phyloP scores from a whole-genome alignment of 202 grass and related monocot genomes.

The Panicum virgatum region DNA sequence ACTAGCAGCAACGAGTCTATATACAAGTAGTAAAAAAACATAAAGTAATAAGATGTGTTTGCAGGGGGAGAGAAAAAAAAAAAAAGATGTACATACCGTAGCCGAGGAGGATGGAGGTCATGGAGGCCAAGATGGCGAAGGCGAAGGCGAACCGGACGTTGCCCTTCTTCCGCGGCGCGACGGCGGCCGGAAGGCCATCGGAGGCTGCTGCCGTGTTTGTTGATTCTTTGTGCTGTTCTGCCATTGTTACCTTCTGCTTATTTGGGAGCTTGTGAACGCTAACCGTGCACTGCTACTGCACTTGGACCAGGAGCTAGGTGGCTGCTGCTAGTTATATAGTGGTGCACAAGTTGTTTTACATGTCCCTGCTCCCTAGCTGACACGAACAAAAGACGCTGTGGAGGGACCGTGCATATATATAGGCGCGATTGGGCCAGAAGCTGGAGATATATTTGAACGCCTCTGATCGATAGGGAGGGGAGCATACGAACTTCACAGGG shows the following conservation, averaged over 20 bases:
- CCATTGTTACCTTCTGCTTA: neutral
- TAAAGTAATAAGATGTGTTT: too few species aligned
- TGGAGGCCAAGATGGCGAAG: slow-evolving; percentile 49
- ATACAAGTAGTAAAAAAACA: neutral
- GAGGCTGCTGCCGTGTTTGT: neutral
- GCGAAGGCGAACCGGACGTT: slow-evolving; percentile 35
- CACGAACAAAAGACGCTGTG: neutral
- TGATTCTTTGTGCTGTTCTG: neutral
- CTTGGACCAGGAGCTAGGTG: neutral
- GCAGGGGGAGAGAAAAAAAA: too few species aligned
- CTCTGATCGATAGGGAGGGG: too few species aligned
- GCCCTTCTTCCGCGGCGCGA: neutral
- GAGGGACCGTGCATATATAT: neutral
- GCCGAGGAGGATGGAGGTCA: slow-evolving; percentile 57
- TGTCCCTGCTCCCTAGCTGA: neutral
- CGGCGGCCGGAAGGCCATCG: neutral
- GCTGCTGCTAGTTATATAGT: neutral
- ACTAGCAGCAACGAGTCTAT: neutral
- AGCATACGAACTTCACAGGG: too few species aligned
- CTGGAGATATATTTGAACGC: neutral
- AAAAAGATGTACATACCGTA: slow-evolving; percentile 16
- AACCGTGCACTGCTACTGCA: neutral
- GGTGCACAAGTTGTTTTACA: slow-evolving; percentile 1
- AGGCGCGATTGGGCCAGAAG: too few species aligned
- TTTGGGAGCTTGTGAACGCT: neutral